Evolutionary conservation across 768 basidiomycete species (phyloP).

Genomic region (Hemileccinum rubropunctum): DNA sequence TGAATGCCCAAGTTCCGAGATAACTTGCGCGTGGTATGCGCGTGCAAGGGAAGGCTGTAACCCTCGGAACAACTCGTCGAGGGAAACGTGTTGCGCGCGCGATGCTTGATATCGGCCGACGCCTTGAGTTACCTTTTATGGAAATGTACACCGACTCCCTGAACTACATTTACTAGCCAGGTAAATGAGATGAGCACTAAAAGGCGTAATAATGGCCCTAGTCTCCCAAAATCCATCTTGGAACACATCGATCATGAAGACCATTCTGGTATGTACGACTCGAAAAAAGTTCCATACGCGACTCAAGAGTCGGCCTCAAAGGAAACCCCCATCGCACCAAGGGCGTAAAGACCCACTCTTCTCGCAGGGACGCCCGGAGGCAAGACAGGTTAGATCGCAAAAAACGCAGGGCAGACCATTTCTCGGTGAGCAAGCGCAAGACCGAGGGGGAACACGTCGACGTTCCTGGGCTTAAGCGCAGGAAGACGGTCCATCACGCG

Average conservation of each 20-base stretch:
- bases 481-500: conserved; percentile 41
- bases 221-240: conserved; percentile 27
- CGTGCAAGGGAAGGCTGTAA: no score
- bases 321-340: conserved; percentile 5
- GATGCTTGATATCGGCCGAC: no score
- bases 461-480: conserved; percentile 37
- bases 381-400: conserved; percentile 58
- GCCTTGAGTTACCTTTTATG: neutral
- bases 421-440: conserved; percentile 41
- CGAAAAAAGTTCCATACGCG: no score
- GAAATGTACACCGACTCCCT: no score
- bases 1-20: neutral
- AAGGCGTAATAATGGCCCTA: conserved; percentile 19
- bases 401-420: conserved; percentile 60
- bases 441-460: conserved; percentile 45
- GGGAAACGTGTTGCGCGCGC: no score
- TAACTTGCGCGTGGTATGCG: neutral
- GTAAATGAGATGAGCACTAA: conserved; percentile 19
- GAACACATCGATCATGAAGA: conserved; percentile 22
- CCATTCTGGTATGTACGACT: conserved; percentile 9
- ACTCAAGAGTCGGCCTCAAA: neutral
- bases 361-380: conserved; percentile 65
- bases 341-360: conserved; percentile 17
- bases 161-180: no score
- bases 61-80: no score